Percentiles rank a stretch among this genome's conserved stretches.
phyloP scores from a whole-genome alignment of 2,329 filamentous ascomycete genomes.

The Fusarium avenaceum region DNA sequence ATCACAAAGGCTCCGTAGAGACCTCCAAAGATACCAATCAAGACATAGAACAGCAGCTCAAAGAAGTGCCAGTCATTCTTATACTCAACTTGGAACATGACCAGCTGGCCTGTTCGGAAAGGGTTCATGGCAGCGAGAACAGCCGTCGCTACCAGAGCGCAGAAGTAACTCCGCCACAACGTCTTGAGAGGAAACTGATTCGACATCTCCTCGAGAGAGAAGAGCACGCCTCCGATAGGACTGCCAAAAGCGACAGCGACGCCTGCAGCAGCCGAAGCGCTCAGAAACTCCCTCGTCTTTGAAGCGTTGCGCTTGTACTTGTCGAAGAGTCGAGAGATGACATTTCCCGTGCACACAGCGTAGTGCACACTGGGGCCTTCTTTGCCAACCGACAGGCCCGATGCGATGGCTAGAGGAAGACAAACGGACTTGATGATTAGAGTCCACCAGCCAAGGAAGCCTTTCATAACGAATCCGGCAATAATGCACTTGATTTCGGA shows the following conservation, averaged over 20 bases:
- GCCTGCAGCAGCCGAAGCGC: conserved; percentile 92
- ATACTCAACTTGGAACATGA: conserved; percentile 99
- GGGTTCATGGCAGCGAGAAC: conserved; percentile 97
- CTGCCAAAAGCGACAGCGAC: conserved; percentile 98
- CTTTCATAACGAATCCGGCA: conserved; percentile 99
- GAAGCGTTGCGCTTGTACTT: conserved; percentile 94
- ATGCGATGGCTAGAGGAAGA: conserved; percentile 91
- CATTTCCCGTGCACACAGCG: conserved; percentile 96
- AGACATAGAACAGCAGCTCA: conserved; percentile 90
- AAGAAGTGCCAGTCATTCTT: conserved; percentile 99
- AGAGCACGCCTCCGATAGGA: conserved; percentile 95
- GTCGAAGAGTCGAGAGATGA: conserved; percentile 91
- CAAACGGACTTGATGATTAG: conserved; percentile 94
- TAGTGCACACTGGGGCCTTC: conserved; percentile 99
- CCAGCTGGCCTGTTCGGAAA: conserved; percentile 94
- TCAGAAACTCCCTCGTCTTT: conserved; percentile 95
- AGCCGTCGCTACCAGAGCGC: conserved; percentile 92
- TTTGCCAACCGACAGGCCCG: conserved; percentile 94
- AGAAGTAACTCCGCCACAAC: conserved; percentile 98
- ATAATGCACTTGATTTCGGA: conserved; percentile 99
- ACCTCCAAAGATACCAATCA: conserved; percentile 93
- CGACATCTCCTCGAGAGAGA: conserved; percentile 98
- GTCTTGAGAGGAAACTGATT: conserved; percentile 97
- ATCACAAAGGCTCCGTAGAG: conserved; percentile 97
- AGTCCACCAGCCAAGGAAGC: conserved; percentile 92